Evolutionary conservation across 2,329 filamentous ascomycete species (phyloP).

Genomic region (Aspergillus eucalypticola): DNA sequence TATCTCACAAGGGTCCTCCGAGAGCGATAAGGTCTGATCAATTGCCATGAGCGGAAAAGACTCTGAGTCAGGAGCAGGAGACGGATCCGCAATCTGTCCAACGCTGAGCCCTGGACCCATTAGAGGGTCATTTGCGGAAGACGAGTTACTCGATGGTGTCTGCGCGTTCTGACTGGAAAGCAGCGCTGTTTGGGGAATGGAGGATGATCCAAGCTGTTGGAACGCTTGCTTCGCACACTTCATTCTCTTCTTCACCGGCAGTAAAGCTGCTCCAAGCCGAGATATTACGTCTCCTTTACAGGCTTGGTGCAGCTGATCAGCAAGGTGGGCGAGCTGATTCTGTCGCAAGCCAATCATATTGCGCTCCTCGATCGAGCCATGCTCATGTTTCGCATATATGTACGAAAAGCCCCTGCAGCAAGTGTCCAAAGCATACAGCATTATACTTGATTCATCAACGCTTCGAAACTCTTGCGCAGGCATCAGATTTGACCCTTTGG

Average conservation of each 20-base stretch:
- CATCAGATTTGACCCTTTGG: neutral
- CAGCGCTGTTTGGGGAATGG: neutral
- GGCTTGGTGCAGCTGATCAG: neutral
- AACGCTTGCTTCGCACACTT: slow-evolving; percentile 5
- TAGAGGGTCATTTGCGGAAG: neutral
- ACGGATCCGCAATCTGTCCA: neutral
- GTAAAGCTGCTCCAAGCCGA: neutral
- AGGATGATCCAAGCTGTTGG: neutral
- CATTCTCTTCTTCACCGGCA: slow-evolving; percentile 7
- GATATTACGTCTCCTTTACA: slow-evolving; percentile 3
- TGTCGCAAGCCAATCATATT: neutral
- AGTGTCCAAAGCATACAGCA: neutral
- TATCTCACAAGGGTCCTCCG: neutral
- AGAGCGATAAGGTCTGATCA: neutral
- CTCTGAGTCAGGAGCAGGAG: neutral
- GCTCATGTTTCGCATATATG: slow-evolving; percentile 1
- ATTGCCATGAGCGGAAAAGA: neutral
- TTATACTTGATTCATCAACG: neutral
- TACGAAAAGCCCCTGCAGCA: slow-evolving; percentile 5
- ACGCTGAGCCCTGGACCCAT: neutral
- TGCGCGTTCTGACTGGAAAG: neutral
- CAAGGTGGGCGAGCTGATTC: neutral
- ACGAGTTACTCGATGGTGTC: neutral
- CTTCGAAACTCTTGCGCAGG: neutral
- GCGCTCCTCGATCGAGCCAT: neutral